phyloP scores from a whole-genome alignment of 2,329 filamentous ascomycete species.

The Saccharata proteae region DNA sequence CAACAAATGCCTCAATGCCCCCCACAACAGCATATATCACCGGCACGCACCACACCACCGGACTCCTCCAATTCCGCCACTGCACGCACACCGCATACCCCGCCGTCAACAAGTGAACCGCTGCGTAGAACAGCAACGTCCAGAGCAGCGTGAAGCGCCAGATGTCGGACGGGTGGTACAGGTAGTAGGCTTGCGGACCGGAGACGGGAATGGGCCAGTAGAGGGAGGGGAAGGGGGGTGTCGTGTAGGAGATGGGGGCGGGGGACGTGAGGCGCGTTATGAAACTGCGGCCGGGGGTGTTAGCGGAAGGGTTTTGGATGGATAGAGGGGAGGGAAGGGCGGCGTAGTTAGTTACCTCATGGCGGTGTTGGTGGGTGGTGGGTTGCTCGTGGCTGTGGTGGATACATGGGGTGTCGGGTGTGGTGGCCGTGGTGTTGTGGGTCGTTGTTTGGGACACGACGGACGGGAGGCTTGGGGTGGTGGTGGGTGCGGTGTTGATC shows the following conservation, averaged over 20 bases:
- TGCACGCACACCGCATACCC: conserved; percentile 63
- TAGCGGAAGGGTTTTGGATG: no score
- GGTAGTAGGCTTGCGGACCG: conserved; percentile 46
- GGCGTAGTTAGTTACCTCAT: no score
- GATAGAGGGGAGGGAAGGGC: no score
- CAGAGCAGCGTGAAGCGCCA: conserved; percentile 81
- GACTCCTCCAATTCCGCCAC: conserved; percentile 41
- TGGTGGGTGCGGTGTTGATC: no score
- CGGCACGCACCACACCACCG: conserved; percentile 59
- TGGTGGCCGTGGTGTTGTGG: no score
- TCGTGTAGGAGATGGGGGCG: conserved; percentile 46
- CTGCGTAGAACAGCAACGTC: conserved; percentile 68
- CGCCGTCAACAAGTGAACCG: conserved; percentile 62
- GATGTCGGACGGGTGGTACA: conserved; percentile 66
- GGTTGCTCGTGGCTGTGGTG: no score
- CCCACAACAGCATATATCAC: conserved; percentile 59
- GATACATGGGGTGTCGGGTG: no score
- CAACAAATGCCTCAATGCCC: conserved; percentile 63
- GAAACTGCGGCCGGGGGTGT: conserved; percentile 23
- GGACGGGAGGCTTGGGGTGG: no score
- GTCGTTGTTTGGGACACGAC: no score
- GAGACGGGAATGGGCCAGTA: conserved; percentile 57
- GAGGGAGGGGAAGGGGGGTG: conserved; percentile 68
- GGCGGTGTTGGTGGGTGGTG: no score
- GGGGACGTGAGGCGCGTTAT: conserved; percentile 33